Evolutionary conservation across 2,329 filamentous ascomycete species (phyloP).

Genomic region (Aspergillus ustus): DNA sequence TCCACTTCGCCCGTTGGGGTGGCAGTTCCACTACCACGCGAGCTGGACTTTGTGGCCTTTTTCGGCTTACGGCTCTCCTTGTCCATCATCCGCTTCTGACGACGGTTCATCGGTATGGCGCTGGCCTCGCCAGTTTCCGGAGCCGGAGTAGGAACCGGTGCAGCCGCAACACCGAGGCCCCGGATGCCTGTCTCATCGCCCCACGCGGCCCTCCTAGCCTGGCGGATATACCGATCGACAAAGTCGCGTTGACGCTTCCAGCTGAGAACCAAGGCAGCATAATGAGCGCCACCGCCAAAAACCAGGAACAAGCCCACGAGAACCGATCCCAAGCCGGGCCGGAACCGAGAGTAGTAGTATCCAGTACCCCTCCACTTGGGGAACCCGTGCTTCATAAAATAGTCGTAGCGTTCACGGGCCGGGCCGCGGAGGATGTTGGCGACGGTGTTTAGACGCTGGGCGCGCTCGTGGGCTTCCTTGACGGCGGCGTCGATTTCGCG

Average conservation of each 20-base stretch:
- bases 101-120: constrained; percentile 73
- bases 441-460: constrained; percentile 82
- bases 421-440: constrained; percentile 83
- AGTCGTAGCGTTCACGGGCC: constrained; percentile 85
- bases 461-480: constrained; percentile 81
- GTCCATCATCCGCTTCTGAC: constrained; percentile 86
- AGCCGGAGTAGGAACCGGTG: constrained; percentile 44
- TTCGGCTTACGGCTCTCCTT: constrained; percentile 74
- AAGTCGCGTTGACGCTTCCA: constrained; percentile 93
- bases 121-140: constrained; percentile 51
- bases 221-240: constrained; percentile 86
- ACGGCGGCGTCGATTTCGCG: constrained; percentile 76
- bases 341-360: constrained; percentile 96
- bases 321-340: constrained; percentile 86
- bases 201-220: constrained; percentile 87
- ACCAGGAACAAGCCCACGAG: constrained; percentile 79
- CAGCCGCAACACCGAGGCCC: constrained; percentile 55
- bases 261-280: constrained; percentile 79
- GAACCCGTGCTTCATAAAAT: constrained; percentile 92
- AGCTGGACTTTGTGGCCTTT: constrained; percentile 40
- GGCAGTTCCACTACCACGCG: constrained; percentile 50
- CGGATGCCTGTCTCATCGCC: constrained; percentile 73
- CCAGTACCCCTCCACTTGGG: constrained; percentile 95
- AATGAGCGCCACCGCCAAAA: constrained; percentile 84
- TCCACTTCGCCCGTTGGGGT: constrained; percentile 61